A percentile compares a stretch with the other conserved stretches of the same genome.
Conservation (phyloP, 1,284 basidiomycete genomes). For the Marasmius sp. region DNA sequence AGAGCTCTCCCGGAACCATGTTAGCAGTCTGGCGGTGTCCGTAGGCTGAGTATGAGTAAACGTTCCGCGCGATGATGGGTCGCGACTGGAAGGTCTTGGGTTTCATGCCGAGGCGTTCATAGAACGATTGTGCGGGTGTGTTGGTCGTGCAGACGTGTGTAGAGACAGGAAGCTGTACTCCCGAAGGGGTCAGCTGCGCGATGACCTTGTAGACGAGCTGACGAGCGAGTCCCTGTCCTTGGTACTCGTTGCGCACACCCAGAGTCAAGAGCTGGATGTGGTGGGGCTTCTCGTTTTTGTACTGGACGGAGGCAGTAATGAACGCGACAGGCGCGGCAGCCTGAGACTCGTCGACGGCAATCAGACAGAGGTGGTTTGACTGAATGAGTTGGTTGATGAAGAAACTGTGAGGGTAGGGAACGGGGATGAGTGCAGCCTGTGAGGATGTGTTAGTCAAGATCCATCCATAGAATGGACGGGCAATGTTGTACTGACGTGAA, state of each 20-base stretch:
- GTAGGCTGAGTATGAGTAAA: not conserved
- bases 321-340: conserved; percentile 42
- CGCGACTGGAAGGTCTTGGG: not conserved
- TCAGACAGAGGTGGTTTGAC: conserved; percentile 45
- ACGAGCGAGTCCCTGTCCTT: conserved; percentile 47
- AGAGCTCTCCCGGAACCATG: not conserved
- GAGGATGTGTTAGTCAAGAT: conserved; percentile 12
- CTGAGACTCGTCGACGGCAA: conserved; percentile 37
- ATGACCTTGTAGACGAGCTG: conserved; percentile 42
- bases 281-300: conserved; percentile 18
- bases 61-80: conserved; percentile 7
- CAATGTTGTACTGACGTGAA: conserved; percentile 41
- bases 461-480: not conserved
- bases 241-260: conserved; percentile 51
- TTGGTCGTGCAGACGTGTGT: conserved; percentile 44
- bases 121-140: conserved; percentile 37
- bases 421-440: conserved; percentile 43
- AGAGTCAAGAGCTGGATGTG: conserved; percentile 56
- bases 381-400: conserved; percentile 55
- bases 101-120: conserved; percentile 37
- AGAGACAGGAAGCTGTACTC: conserved; percentile 22
- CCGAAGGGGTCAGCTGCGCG: conserved; percentile 5
- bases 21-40: not conserved
- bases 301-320: conserved; percentile 44
- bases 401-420: conserved; percentile 48